Evolutionary conservation across 2,329 filamentous ascomycete species (phyloP).

Genomic region (Botrytis medusae): DNA sequence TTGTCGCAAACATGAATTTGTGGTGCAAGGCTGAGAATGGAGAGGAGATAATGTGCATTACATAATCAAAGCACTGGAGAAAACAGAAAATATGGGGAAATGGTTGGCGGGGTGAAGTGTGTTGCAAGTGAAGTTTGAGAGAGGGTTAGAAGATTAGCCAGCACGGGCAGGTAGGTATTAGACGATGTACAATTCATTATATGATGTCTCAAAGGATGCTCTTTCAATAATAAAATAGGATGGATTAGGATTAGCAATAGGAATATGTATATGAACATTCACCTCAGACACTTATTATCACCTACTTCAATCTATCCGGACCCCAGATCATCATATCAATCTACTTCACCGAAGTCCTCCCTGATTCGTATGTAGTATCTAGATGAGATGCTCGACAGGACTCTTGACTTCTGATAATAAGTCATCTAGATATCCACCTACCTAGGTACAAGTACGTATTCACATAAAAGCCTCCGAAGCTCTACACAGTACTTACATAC

Average conservation of each 20-base stretch:
- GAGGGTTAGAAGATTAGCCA: background rate
- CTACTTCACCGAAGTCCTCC: background rate
- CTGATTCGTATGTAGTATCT: background rate
- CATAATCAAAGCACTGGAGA: background rate
- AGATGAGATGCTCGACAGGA: background rate
- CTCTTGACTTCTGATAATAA: background rate
- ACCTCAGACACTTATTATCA: background rate
- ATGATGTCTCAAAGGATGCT: background rate
- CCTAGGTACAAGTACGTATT: too few species aligned
- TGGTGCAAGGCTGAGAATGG: conserved; percentile 9
- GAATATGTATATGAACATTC: too few species aligned
- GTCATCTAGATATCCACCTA: background rate
- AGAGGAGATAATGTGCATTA: background rate
- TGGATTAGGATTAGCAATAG: background rate
- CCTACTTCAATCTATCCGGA: background rate
- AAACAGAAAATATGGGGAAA: background rate
- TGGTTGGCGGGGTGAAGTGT: conserved; percentile 10
- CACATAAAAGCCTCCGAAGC: too few species aligned
- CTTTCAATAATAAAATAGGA: background rate
- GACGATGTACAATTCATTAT: background rate
- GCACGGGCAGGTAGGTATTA: background rate
- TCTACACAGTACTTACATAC: too few species aligned
- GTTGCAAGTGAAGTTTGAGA: background rate
- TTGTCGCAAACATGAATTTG: conserved; percentile 24
- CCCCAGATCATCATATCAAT: background rate